Evolutionary conservation across 768 basidiomycete species (phyloP).

Genomic region (Chalciporus chontae): DNA sequence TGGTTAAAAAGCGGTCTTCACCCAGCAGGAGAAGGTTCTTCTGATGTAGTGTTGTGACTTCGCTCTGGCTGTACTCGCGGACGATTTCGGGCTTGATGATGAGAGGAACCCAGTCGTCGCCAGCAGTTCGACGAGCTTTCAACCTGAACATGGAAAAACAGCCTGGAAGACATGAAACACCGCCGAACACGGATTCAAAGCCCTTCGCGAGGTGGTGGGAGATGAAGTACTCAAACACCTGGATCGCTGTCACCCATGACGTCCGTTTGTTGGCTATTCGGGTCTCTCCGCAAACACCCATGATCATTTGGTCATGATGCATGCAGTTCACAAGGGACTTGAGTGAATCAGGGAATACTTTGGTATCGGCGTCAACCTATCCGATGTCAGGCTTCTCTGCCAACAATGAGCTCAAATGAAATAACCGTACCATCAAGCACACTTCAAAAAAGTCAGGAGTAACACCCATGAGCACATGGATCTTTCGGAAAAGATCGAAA

Average conservation of each 20-base stretch:
- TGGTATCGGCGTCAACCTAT: constrained; percentile 98
- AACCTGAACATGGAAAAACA: constrained; percentile 99
- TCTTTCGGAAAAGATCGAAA: constrained; percentile 96
- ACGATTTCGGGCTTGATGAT: constrained; percentile 97
- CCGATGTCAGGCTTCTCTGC: constrained; percentile 9
- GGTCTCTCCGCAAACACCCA: constrained; percentile 99
- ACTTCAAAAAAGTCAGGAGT: constrained; percentile 99
- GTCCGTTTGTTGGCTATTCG: constrained; percentile 98
- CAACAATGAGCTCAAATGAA: not conserved
- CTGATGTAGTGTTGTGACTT: constrained; percentile 93
- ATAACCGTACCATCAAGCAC: constrained; percentile 80
- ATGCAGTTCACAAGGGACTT: constrained; percentile 93
- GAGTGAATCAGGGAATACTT: constrained; percentile 88
- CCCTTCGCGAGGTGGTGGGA: constrained; percentile 98
- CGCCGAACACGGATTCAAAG: constrained; percentile 98
- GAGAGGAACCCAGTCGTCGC: constrained; percentile 97
- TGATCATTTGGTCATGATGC: constrained; percentile 98
- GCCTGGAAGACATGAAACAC: constrained; percentile 98
- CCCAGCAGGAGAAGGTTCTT: constrained; percentile 95
- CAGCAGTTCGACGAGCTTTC: constrained; percentile 83
- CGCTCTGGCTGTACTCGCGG: constrained; percentile 92
- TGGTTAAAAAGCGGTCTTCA: constrained; percentile 98
- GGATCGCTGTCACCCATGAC: constrained; percentile 98
- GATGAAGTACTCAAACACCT: constrained; percentile 98
- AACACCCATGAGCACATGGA: constrained; percentile 95